A percentile compares a stretch with the other conserved stretches of the same genome.
Evolutionary conservation across 495 filamentous ascomycete genomes (phyloP).

Genomic region (Aspergillus homomorphus): DNA sequence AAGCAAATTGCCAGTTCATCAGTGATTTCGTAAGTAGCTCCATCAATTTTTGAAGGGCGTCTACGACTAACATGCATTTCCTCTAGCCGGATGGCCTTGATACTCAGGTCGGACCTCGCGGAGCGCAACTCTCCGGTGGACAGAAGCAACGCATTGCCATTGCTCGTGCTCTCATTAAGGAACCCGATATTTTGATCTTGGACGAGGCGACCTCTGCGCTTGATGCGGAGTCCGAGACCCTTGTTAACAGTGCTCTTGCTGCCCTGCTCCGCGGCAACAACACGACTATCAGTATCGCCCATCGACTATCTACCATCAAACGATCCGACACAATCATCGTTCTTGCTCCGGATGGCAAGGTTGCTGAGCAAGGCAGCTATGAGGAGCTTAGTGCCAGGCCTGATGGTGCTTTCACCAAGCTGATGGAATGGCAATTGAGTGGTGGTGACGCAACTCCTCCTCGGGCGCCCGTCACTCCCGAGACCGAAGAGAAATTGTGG

Average conservation of each 20-base stretch:
- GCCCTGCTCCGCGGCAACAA: slow-evolving; percentile 79
- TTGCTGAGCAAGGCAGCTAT: slow-evolving; percentile 88
- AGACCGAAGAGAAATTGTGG: slow-evolving; percentile 34
- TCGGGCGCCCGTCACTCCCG: slow-evolving; percentile 18
- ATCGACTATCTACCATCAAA: slow-evolving; percentile 94
- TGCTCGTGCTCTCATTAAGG: slow-evolving; percentile 88
- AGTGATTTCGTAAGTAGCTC: slow-evolving; percentile 70
- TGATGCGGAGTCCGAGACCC: slow-evolving; percentile 95
- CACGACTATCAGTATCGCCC: slow-evolving; percentile 95
- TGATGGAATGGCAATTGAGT: slow-evolving; percentile 99
- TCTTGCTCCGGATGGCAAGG: slow-evolving; percentile 74
- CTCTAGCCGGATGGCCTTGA: slow-evolving; percentile 81
- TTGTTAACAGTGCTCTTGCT: slow-evolving; percentile 85
- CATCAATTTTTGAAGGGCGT: neutral
- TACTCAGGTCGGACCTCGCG: slow-evolving; percentile 87
- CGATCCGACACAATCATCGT: slow-evolving; percentile 90
- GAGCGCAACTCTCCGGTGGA: slow-evolving; percentile 90
- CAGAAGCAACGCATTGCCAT: slow-evolving; percentile 99
- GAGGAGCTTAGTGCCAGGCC: slow-evolving; percentile 65
- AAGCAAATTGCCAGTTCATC: slow-evolving; percentile 97
- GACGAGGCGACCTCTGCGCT: slow-evolving; percentile 93
- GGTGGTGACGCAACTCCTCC: slow-evolving; percentile 60
- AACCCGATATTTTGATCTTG: slow-evolving; percentile 92
- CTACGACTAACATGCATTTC: slow-evolving; percentile 13
- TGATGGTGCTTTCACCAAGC: slow-evolving; percentile 80